Conservation (phyloP, 2,329 filamentous ascomycete genomes). For the Cordyceps militaris region DNA sequence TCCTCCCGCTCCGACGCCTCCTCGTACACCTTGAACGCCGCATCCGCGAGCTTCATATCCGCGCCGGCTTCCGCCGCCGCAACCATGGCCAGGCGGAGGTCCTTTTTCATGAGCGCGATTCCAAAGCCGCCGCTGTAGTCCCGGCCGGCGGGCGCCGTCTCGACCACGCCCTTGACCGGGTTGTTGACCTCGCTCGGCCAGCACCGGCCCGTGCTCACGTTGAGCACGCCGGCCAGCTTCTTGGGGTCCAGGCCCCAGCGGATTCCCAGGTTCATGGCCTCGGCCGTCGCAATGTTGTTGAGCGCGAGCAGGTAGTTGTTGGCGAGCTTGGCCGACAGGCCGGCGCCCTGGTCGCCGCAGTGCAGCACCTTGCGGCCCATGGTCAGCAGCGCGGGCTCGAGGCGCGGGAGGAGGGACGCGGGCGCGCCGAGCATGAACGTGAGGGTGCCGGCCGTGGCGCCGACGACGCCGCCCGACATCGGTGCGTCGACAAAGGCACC, state of each 20-base stretch:
- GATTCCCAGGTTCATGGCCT: constrained; percentile 60
- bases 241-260: constrained; percentile 52
- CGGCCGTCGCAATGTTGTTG: constrained; percentile 71
- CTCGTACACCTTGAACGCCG: constrained; percentile 61
- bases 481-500: constrained; percentile 87
- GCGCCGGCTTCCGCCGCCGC: constrained; percentile 63
- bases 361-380: constrained; percentile 88
- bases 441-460: constrained; percentile 76
- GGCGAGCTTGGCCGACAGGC: constrained; percentile 84
- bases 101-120: constrained; percentile 73
- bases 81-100: constrained; percentile 64
- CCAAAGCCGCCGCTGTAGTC: constrained; percentile 76
- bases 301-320: constrained; percentile 96
- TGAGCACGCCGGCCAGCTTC: constrained; percentile 78
- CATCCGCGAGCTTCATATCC: constrained; percentile 55
- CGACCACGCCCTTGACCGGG: constrained; percentile 78
- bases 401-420: constrained; percentile 50
- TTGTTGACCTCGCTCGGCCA: constrained; percentile 98
- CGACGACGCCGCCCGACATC: constrained; percentile 94
- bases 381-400: constrained; percentile 61
- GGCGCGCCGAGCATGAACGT: constrained; percentile 92
- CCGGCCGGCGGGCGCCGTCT: constrained; percentile 64
- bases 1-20: constrained; percentile 52
- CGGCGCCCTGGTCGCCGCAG: constrained; percentile 76
- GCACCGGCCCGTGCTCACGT: constrained; percentile 86